Evolutionary conservation across 2,329 filamentous ascomycete species (phyloP).

Genomic region (Cercospora nicotianae): DNA sequence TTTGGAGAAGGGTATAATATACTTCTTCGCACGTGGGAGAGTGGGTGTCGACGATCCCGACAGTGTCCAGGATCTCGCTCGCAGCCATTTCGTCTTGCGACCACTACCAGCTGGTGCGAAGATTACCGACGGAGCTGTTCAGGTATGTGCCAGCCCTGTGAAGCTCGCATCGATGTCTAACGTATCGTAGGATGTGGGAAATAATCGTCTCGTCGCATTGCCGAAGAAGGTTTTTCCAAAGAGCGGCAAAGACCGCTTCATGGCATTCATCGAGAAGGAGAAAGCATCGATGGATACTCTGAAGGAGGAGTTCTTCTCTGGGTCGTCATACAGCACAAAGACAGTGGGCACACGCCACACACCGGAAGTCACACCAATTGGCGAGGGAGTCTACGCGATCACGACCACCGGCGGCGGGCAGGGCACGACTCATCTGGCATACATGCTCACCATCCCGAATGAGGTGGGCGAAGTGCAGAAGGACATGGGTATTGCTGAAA

Average conservation of each 20-base stretch:
- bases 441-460: constrained; percentile 73
- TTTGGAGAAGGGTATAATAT: constrained; percentile 84
- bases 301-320: constrained; percentile 69
- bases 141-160: background rate
- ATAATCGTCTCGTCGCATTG: constrained; percentile 71
- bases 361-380: constrained; percentile 72
- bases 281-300: constrained; percentile 65
- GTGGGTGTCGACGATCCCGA: constrained; percentile 71
- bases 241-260: constrained; percentile 67
- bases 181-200: constrained; percentile 49
- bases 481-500: constrained; percentile 68
- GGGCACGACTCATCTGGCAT: constrained; percentile 67
- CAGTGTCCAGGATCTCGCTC: constrained; percentile 69
- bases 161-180: background rate
- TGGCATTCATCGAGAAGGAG: constrained; percentile 80
- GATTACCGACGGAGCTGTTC: constrained; percentile 58
- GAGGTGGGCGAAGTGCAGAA: constrained; percentile 70
- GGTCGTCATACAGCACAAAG: constrained; percentile 71
- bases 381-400: constrained; percentile 82
- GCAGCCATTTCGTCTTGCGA: constrained; percentile 76
- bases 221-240: constrained; percentile 82
- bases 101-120: constrained; percentile 70
- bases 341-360: constrained; percentile 68
- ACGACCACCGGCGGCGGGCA: constrained; percentile 65
- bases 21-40: constrained; percentile 83